Conservation (phyloP, 1,284 basidiomycete species). For the Entoloma clypeatum region DNA sequence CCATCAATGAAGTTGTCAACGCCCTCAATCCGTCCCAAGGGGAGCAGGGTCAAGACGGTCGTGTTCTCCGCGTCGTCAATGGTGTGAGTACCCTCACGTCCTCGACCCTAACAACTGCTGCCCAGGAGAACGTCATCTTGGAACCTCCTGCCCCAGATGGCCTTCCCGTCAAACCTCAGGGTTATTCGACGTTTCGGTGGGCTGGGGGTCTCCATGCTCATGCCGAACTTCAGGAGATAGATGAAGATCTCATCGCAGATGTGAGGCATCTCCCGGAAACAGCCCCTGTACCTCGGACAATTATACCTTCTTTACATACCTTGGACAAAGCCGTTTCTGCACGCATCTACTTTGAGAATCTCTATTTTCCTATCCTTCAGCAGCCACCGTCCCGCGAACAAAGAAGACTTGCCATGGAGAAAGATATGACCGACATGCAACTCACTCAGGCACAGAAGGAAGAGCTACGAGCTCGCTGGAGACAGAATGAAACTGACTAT, state of each 20-base stretch:
- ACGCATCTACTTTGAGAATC: constrained; percentile 94
- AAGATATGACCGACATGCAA: constrained; percentile 75
- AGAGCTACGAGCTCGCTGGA: constrained; percentile 72
- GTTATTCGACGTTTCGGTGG: constrained; percentile 60
- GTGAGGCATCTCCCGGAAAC: constrained; percentile 27
- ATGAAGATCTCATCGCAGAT: constrained; percentile 37
- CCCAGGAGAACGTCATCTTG: constrained; percentile 57
- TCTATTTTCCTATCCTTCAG: constrained; percentile 89
- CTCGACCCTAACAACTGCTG: constrained; percentile 65
- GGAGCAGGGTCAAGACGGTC: constrained; percentile 36
- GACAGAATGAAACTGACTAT: constrained; percentile 85
- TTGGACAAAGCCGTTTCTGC: constrained; percentile 91
- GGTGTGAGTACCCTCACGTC: constrained; percentile 66
- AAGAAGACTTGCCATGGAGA: constrained; percentile 81
- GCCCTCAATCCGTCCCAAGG: constrained; percentile 57
- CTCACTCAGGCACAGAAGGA: constrained; percentile 71
- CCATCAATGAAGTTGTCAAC: constrained; percentile 78
- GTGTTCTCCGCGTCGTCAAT: constrained; percentile 77
- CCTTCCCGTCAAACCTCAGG: constrained; percentile 54
- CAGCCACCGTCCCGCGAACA: constrained; percentile 84
- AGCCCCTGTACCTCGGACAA: constrained; percentile 46
- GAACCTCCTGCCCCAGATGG: constrained; percentile 45
- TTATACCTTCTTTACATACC: constrained; percentile 84
- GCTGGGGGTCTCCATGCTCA: constrained; percentile 56
- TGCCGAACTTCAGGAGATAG: constrained; percentile 56